Conservation (phyloP, 2,329 filamentous ascomycete species). For the Colletotrichum tropicale region DNA sequence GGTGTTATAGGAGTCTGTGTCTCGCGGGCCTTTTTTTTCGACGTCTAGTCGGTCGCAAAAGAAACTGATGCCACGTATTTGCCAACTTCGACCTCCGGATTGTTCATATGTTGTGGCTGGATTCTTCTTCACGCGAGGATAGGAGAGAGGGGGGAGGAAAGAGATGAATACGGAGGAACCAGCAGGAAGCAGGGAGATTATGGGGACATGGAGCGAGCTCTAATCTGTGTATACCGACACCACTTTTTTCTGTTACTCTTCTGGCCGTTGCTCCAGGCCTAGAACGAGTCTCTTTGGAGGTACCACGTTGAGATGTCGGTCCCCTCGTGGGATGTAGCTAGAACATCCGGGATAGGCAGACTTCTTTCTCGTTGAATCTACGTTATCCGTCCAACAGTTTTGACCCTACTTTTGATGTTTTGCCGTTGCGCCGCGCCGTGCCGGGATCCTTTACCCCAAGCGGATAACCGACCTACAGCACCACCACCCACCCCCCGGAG, state of each 20-base stretch:
- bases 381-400: neutral
- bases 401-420: neutral
- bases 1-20: slow-evolving; percentile 20
- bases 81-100: slow-evolving; percentile 3
- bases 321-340: slow-evolving; percentile 8
- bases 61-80: slow-evolving; percentile 19
- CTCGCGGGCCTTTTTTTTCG: slow-evolving; percentile 11
- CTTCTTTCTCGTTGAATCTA: slow-evolving; percentile 17
- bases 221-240: slow-evolving; percentile 20
- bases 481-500: neutral
- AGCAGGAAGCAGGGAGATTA: neutral
- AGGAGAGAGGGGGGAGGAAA: neutral
- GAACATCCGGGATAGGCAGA: slow-evolving; percentile 15
- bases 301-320: neutral
- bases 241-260: neutral
- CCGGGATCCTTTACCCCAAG: neutral
- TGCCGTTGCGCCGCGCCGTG: neutral
- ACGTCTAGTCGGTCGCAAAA: slow-evolving; percentile 12
- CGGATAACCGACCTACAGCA: neutral
- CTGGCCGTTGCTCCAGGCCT: neutral
- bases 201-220: slow-evolving; percentile 6
- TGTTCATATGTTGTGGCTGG: slow-evolving; percentile 12
- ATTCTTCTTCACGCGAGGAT: neutral
- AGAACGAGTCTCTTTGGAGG: slow-evolving; percentile 1
- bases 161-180: neutral